These are phyloP conservation scores for Teratosphaeria gauchensis DNA, from an alignment of 2,329 filamentous ascomycete genomes.

Conservation along the genomic window DNA sequence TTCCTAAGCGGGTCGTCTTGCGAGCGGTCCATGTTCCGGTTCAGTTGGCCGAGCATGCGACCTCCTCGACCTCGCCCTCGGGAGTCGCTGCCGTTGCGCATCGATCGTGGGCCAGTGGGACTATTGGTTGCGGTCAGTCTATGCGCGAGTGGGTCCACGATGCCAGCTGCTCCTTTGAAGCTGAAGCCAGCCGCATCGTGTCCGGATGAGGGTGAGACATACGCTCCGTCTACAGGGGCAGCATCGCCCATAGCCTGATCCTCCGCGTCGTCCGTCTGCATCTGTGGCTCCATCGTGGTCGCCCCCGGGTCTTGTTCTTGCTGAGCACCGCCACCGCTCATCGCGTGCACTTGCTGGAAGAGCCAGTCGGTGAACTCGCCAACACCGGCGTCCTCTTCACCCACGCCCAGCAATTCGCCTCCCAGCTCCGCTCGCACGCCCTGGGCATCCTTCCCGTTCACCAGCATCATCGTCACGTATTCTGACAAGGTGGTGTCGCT, in stretches of 20 bases:
- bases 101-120: conserved; percentile 87
- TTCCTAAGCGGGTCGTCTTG: conserved; percentile 62
- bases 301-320: conserved; percentile 1
- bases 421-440: conserved; percentile 84
- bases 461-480: conserved; percentile 95
- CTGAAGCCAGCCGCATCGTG: neutral
- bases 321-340: conserved; percentile 3
- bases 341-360: conserved; percentile 48
- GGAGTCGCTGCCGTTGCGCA: conserved; percentile 60
- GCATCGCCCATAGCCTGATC: conserved; percentile 66
- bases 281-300: conserved; percentile 1
- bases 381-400: conserved; percentile 72
- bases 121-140: conserved; percentile 38
- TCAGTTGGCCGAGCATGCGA: conserved; percentile 67
- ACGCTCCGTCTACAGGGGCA: conserved; percentile 33
- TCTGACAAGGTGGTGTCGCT: conserved; percentile 78
- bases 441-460: conserved; percentile 85
- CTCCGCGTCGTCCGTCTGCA: conserved; percentile 18
- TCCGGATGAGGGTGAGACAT: conserved; percentile 18
- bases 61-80: conserved; percentile 54
- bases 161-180: neutral
- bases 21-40: conserved; percentile 67
- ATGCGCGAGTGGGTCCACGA: neutral
- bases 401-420: conserved; percentile 72
- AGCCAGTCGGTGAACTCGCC: conserved; percentile 83